A percentile compares a stretch with the other conserved stretches of the same genome.
These are phyloP conservation scores for Croton setiger DNA, from an alignment of 441 rosid genomes.

Conservation along the genomic window DNA sequence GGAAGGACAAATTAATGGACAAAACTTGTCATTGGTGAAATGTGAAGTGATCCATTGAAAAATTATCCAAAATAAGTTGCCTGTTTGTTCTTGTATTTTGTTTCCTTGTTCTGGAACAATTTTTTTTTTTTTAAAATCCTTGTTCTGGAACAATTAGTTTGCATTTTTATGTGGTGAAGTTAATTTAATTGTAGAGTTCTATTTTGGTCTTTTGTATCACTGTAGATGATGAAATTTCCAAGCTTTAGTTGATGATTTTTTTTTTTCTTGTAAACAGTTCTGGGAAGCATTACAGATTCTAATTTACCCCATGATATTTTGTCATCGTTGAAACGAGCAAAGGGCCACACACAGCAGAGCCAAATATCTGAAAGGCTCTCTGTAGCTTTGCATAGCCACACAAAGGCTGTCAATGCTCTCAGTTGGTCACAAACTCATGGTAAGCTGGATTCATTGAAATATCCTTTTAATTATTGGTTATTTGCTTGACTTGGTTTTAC, in stretches of 20 bases:
- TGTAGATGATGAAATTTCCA: neutral
- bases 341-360: conserved; percentile 26
- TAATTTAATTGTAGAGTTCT: neutral
- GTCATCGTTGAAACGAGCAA: conserved; percentile 36
- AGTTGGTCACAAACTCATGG: conserved; percentile 76
- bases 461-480: neutral
- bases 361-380: conserved; percentile 46
- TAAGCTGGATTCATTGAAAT: conserved; percentile 28
- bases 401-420: conserved; percentile 72
- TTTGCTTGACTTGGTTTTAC: conserved; percentile 3
- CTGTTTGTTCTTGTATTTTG: neutral
- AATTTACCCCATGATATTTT: conserved; percentile 39
- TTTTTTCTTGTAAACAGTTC: conserved; percentile 37
- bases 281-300: conserved; percentile 56
- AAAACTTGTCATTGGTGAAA: too few relatives aligned
- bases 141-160: too few relatives aligned
- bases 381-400: conserved; percentile 46
- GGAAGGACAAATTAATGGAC: too few relatives aligned
- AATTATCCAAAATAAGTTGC: neutral
- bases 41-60: neutral
- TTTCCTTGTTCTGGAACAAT: too few relatives aligned
- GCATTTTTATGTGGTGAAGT: neutral
- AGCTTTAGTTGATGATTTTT: conserved; percentile 12
- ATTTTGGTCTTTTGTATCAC: neutral
- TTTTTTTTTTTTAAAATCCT: too few relatives aligned